Evolutionary conservation across 306 rosid genomes (phyloP).

Genomic region (Malus asiatica): DNA sequence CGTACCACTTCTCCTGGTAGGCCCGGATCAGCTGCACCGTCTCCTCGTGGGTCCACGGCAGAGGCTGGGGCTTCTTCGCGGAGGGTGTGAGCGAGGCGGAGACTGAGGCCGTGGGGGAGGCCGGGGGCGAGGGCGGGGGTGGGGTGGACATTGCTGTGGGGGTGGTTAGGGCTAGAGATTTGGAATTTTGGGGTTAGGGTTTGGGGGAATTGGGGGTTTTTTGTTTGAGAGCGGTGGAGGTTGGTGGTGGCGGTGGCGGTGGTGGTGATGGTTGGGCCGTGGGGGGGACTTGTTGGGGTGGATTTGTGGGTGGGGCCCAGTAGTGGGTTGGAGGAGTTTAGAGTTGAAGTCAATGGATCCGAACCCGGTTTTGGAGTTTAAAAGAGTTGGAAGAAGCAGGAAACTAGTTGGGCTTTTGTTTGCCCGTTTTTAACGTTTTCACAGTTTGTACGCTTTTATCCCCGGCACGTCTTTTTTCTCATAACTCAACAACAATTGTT

Average conservation of each 20-base stretch:
- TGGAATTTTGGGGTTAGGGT: not conserved
- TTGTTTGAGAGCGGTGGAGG: not conserved
- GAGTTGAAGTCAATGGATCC: not conserved
- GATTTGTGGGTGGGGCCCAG: not conserved
- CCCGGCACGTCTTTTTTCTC: no score
- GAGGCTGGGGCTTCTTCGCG: conserved; percentile 44
- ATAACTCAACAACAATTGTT: no score
- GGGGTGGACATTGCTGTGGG: not conserved
- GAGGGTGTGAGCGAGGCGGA: not conserved
- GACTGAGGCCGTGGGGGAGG: not conserved
- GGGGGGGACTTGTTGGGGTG: not conserved
- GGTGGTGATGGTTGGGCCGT: not conserved
- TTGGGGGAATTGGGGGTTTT: not conserved
- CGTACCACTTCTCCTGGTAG: conserved; percentile 86
- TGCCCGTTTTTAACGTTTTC: no score
- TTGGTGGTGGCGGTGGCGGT: not conserved
- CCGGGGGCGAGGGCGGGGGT: not conserved
- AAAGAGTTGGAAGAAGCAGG: not conserved
- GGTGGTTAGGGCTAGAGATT: not conserved
- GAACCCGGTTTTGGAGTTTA: not conserved
- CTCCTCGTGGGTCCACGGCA: conserved; percentile 87
- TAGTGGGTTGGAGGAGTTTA: not conserved
- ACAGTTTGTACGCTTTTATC: no score
- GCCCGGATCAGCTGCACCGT: conserved; percentile 72
- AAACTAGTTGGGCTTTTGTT: not conserved